phyloP scores from a whole-genome alignment of 352 stramenopile species.

The Phytophthora palmivora region DNA sequence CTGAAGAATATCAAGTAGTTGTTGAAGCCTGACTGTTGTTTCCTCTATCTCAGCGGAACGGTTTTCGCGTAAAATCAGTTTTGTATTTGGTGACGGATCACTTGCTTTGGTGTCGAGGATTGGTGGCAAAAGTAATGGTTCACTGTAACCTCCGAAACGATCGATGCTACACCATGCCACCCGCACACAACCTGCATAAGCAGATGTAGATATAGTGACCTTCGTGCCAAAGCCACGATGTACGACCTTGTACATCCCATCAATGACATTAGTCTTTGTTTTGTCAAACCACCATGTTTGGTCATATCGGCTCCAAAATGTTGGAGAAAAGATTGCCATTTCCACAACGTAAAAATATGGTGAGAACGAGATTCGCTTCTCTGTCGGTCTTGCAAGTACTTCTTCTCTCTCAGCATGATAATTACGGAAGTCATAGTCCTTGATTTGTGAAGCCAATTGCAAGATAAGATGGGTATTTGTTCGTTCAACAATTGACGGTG shows the following conservation, averaged over 20 bases:
- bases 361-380: constrained; percentile 6
- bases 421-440: neutral
- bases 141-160: constrained; percentile 48
- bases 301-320: constrained; percentile 82
- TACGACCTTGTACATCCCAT: constrained; percentile 69
- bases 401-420: neutral
- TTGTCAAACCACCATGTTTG: constrained; percentile 86
- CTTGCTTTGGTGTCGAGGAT: neutral
- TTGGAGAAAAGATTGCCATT: constrained; percentile 64
- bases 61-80: neutral
- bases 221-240: constrained; percentile 56
- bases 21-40: constrained; percentile 20
- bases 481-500: constrained; percentile 20
- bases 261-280: constrained; percentile 64
- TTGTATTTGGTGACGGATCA: neutral
- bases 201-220: constrained; percentile 45
- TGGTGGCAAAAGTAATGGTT: constrained; percentile 62
- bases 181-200: constrained; percentile 66
- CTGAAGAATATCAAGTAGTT: constrained; percentile 27
- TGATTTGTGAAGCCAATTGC: constrained; percentile 5
- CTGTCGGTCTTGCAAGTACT: neutral
- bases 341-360: constrained; percentile 76
- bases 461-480: constrained; percentile 27
- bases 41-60: constrained; percentile 18
- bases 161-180: constrained; percentile 70